These are phyloP conservation scores for Penicillium sp. DNA, from an alignment of 2,329 filamentous ascomycete species.

Conservation along the genomic window DNA sequence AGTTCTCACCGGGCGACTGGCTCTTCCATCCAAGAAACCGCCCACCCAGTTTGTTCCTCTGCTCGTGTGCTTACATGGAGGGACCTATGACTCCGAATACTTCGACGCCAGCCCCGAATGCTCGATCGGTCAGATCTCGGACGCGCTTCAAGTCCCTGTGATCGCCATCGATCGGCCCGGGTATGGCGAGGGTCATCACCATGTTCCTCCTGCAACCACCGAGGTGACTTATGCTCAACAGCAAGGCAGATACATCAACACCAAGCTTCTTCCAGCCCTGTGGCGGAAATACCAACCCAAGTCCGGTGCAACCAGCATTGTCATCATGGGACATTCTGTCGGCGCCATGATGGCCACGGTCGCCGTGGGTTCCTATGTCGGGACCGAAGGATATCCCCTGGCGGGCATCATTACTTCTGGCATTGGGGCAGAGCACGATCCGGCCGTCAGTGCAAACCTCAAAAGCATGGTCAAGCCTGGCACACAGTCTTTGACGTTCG, in stretches of 20 bases:
- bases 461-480: background rate
- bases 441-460: background rate
- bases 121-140: constrained; percentile 3
- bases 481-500: background rate
- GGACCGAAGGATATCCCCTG: constrained; percentile 8
- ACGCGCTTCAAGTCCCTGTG: constrained; percentile 2
- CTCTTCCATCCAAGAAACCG: background rate
- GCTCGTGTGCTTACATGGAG: constrained; percentile 12
- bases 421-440: constrained; percentile 6
- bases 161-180: constrained; percentile 9
- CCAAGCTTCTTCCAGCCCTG: constrained; percentile 3
- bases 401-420: constrained; percentile 12
- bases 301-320: constrained; percentile 5
- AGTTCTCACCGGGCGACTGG: background rate
- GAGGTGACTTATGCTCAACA: constrained; percentile 2
- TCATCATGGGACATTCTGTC: constrained; percentile 11
- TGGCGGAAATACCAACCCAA: constrained; percentile 8
- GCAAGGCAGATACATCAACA: constrained; percentile 11
- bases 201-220: background rate
- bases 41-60: constrained; percentile 1
- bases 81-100: constrained; percentile 11
- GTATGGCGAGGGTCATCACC: constrained; percentile 6
- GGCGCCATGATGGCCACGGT: constrained; percentile 13
- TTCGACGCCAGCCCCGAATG: constrained; percentile 7
- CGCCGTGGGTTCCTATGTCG: constrained; percentile 2